phyloP scores from a whole-genome alignment of 148 eudicot genomes.

The Gaultheria prostrata region DNA sequence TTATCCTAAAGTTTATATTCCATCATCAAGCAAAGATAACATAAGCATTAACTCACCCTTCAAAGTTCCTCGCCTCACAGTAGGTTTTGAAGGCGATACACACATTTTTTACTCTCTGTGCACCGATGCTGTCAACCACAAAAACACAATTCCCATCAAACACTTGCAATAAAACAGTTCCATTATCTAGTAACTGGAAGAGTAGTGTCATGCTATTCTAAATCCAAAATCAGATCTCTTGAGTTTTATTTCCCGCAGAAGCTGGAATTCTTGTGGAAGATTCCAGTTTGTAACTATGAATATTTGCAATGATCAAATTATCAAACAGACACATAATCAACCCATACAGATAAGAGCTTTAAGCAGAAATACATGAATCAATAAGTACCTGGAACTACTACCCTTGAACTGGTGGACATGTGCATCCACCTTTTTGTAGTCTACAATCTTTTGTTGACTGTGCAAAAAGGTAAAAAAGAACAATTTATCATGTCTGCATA shows the following conservation, averaged over 20 bases:
- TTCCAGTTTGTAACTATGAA: not conserved
- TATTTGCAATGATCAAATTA: not conserved
- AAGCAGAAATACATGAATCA: not conserved
- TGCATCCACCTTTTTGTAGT: conserved; percentile 64
- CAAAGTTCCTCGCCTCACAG: conserved; percentile 54
- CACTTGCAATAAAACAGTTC: not conserved
- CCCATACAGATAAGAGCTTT: not conserved
- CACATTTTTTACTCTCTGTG: conserved; percentile 47
- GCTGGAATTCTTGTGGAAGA: not conserved
- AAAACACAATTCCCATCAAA: not conserved
- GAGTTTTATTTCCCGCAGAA: not conserved
- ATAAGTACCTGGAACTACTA: conserved; percentile 77
- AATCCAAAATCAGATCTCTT: not conserved
- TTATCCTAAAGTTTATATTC: not conserved
- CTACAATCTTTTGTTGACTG: conserved; percentile 61
- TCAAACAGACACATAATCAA: not conserved
- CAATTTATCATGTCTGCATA: not conserved
- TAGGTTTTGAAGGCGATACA: conserved; percentile 48
- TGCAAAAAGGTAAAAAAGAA: not conserved
- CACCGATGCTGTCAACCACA: conserved; percentile 52
- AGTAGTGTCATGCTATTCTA: not conserved
- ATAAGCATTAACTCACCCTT: conserved; percentile 45
- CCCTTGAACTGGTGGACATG: conserved; percentile 86
- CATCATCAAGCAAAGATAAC: not conserved
- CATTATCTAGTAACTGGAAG: not conserved